Percentiles rank a stretch among this genome's conserved stretches.
Conservation (phyloP, 768 basidiomycete species). For the Hysterangium stoloniferum region DNA sequence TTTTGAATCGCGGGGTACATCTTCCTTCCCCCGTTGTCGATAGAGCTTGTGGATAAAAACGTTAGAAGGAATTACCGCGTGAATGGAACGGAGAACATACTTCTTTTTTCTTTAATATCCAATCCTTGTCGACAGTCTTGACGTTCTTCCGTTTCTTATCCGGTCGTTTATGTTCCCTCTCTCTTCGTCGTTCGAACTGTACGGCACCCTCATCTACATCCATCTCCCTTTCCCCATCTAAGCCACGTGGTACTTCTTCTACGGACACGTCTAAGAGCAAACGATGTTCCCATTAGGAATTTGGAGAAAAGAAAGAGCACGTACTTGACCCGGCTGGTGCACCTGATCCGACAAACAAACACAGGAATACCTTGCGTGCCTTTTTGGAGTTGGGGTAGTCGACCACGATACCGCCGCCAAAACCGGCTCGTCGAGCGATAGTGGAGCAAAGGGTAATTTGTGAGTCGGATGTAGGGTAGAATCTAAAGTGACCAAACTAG, state of each 20-base stretch:
- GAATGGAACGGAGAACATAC: slow-evolving; percentile 31
- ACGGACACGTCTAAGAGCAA: background rate
- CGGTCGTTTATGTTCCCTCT: slow-evolving; percentile 46
- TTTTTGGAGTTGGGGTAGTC: slow-evolving; percentile 98
- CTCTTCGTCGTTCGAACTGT: slow-evolving; percentile 72
- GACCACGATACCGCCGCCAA: slow-evolving; percentile 92
- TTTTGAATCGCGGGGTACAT: slow-evolving; percentile 78
- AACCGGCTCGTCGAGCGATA: slow-evolving; percentile 89
- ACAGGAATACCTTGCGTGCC: slow-evolving; percentile 90
- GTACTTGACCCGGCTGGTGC: slow-evolving; percentile 29
- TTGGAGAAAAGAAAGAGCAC: background rate
- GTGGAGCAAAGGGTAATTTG: slow-evolving; percentile 94
- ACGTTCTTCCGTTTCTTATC: slow-evolving; percentile 60
- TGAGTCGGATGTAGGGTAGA: slow-evolving; percentile 96
- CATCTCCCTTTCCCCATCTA: slow-evolving; percentile 57
- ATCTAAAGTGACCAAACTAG: slow-evolving; percentile 26
- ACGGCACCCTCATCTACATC: slow-evolving; percentile 44
- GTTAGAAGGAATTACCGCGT: slow-evolving; percentile 11
- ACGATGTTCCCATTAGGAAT: background rate
- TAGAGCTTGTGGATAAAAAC: slow-evolving; percentile 48
- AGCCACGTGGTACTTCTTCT: slow-evolving; percentile 60
- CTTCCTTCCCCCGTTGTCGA: slow-evolving; percentile 76
- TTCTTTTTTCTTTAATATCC: slow-evolving; percentile 97
- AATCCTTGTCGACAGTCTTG: slow-evolving; percentile 64
- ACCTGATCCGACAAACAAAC: slow-evolving; percentile 85